Conservation (phyloP, 257 asterid genomes). For the Parsonsia alboflavescens region DNA sequence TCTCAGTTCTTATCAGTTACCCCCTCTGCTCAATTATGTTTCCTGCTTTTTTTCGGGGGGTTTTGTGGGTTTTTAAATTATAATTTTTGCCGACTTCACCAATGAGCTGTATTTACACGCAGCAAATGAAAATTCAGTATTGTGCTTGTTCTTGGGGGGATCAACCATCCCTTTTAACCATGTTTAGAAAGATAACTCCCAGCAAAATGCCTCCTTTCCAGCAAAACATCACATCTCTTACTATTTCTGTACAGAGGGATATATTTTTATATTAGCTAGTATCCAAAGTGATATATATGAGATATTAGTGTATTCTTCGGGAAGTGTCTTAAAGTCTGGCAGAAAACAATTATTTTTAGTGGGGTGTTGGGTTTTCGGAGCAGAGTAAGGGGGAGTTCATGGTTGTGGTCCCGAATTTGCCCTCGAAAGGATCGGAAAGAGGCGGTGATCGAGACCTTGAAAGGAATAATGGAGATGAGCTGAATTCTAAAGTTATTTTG, state of each 20-base stretch:
- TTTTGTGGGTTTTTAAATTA: background rate
- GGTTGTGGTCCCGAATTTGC: slow-evolving; percentile 48
- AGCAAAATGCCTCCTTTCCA: slow-evolving; percentile 7
- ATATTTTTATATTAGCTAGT: background rate
- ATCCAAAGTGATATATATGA: background rate
- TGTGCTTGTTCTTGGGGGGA: slow-evolving; percentile 18
- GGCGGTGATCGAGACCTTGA: slow-evolving; percentile 39
- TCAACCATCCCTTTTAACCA: slow-evolving; percentile 24
- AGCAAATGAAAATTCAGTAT: slow-evolving; percentile 6
- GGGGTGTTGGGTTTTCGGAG: slow-evolving; percentile 26
- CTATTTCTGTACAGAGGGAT: background rate
- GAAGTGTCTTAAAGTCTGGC: slow-evolving; percentile 16
- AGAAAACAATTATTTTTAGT: slow-evolving; percentile 10
- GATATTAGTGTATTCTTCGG: slow-evolving; percentile 18
- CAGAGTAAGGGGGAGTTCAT: slow-evolving; percentile 7
- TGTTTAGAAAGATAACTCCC: slow-evolving; percentile 29
- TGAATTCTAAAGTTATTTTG: slow-evolving; percentile 23
- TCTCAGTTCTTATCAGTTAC: background rate
- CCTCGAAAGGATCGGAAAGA: slow-evolving; percentile 32
- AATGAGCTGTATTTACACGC: background rate
- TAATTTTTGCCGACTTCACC: background rate
- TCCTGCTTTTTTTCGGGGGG: background rate
- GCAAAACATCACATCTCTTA: slow-evolving; percentile 10
- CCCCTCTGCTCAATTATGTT: background rate
- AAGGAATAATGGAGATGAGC: slow-evolving; percentile 22